phyloP scores from a whole-genome alignment of 805 yeast species.

The Kazachstania bromeliacearum region DNA sequence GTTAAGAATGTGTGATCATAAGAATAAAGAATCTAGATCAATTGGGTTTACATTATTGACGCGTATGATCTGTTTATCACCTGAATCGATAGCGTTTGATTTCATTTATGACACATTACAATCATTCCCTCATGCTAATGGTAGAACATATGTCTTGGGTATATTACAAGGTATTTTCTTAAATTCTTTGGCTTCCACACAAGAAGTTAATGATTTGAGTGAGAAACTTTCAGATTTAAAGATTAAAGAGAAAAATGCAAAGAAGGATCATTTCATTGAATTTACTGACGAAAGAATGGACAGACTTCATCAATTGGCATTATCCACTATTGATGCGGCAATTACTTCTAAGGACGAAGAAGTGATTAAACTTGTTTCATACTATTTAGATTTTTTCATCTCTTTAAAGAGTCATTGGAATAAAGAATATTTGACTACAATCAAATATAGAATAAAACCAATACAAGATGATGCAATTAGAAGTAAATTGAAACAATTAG shows the following conservation, averaged over 20 bases:
- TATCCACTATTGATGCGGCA: constrained; percentile 12
- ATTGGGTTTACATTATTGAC: constrained; percentile 54
- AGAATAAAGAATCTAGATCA: constrained; percentile 31
- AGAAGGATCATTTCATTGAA: constrained; percentile 27
- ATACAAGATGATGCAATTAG: too few species aligned
- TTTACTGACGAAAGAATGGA: constrained; percentile 34
- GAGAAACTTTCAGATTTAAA: constrained; percentile 3
- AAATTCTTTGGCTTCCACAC: constrained; percentile 20
- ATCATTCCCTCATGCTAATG: constrained; percentile 55
- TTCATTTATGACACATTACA: constrained; percentile 57
- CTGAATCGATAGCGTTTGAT: constrained; percentile 47
- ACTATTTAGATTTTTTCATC: constrained; percentile 47
- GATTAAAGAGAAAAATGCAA: constrained; percentile 5
- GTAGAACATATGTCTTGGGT: constrained; percentile 51
- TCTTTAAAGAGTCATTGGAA: constrained; percentile 31
- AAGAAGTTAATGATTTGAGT: constrained; percentile 1
- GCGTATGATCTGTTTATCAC: constrained; percentile 48
- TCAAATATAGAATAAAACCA: too few species aligned
- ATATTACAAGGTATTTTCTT: constrained; percentile 59
- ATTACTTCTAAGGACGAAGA: constrained; percentile 14
- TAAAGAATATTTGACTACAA: constrained; percentile 1
- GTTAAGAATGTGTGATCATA: constrained; percentile 29
- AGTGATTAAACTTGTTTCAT: constrained; percentile 32
- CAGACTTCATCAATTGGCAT: constrained; percentile 29
- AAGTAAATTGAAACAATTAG: background rate